phyloP scores from a whole-genome alignment of 306 rosid genomes.

The Inga oerstediana region DNA sequence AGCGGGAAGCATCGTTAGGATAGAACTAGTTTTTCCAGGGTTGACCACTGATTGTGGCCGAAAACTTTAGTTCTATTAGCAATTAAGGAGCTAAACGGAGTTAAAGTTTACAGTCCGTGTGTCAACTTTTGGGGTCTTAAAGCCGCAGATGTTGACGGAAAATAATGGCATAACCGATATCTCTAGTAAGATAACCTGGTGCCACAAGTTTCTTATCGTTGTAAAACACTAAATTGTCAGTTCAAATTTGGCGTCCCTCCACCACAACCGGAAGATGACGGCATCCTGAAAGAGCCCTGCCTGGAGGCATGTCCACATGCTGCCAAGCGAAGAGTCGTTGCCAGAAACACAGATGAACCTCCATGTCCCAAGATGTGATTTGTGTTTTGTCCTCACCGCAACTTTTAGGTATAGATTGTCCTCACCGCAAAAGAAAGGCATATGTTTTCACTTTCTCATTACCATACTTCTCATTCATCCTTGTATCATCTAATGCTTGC shows the following conservation, averaged over 20 bases:
- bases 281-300: slow-evolving; percentile 72
- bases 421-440: not conserved
- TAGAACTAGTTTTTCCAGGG: not conserved
- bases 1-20: not conserved
- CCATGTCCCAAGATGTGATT: slow-evolving; percentile 72
- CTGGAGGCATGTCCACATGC: slow-evolving; percentile 82
- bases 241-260: slow-evolving; percentile 87
- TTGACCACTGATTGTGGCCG: not conserved
- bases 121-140: not conserved
- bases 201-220: slow-evolving; percentile 19
- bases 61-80: not conserved
- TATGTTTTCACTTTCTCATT: not conserved
- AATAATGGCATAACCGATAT: not conserved
- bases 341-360: slow-evolving; percentile 33
- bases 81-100: not conserved
- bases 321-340: slow-evolving; percentile 48
- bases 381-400: not conserved
- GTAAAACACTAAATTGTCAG: slow-evolving; percentile 45
- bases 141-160: not conserved
- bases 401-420: not conserved
- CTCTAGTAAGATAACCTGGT: not conserved
- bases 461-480: not conserved
- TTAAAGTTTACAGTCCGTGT: not conserved
- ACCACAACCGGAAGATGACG: slow-evolving; percentile 69
- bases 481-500: not conserved